Evolutionary conservation across 371 early-diverging fungal genomes (phyloP), one percentile per base, ranked within the genome.

Genomic region (Apophysomyces ossiformis): DNA sequence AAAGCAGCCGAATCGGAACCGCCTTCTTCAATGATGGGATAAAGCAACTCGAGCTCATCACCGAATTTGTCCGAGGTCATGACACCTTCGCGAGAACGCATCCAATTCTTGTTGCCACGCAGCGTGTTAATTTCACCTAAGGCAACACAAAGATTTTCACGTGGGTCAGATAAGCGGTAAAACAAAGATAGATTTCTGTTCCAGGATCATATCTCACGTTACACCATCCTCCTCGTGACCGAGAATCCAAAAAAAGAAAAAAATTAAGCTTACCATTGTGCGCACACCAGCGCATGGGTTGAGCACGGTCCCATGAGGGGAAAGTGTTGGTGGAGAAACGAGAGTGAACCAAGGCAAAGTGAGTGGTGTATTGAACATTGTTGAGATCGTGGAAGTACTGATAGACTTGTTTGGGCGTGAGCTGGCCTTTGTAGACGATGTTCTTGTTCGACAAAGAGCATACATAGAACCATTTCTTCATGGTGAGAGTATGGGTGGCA

Each of bases 101-200:
- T 97, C 96, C 97, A 97, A 85, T 97, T 97, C 79, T 95, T 96
- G 88, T 98, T 98, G 44, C 99, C 99, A 61, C 96, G 90, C 36
- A 98, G 87, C 5, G 99, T 97, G 77, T 98, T 98, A 73, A 98
- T 98, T 79, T 98, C 98, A 78, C 93, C 93, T 92, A 74, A 21
- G 11, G 21, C 9, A 41, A 41, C 8, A 41, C 8, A 18, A 18
- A 8, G 7, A 47, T 18, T 50, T 50, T 50, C 54, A 50, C 54
- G 21, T 50, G 54, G 16, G 7, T 18, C 7, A 21, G 54, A 18
- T 50, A 9, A 50, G 54, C 41, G 41, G 13, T 41, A 41, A 41
- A 9, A 21, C 18, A 50, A 16, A 50, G 41, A 41, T 13, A 41
- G 41, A 41, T 41, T 13, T 41, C 41, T 8, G 8, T 8, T 13